A percentile compares a stretch with the other conserved stretches of the same genome.
These are phyloP conservation scores for Brassica juncea DNA, from an alignment of 345 rosid species.

Conservation along the genomic window DNA sequence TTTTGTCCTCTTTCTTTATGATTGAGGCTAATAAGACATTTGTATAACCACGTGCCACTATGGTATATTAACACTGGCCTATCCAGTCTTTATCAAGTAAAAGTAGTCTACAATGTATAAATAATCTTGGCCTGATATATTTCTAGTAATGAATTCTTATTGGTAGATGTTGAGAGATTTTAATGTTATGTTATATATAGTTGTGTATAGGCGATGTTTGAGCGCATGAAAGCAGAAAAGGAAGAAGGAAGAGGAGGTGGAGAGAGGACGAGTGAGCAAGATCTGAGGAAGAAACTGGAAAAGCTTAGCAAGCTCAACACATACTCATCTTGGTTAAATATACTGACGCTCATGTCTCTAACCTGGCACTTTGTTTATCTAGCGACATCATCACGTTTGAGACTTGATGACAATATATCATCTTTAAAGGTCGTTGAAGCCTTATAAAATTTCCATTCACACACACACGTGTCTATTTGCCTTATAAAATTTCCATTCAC, in stretches of 20 bases:
- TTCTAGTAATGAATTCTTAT: background rate
- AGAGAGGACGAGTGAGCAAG: background rate
- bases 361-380: conserved; percentile 69
- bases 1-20: too few relatives aligned
- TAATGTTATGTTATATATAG: background rate
- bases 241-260: conserved; percentile 71
- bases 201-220: conserved; percentile 59
- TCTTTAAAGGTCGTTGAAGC: too few relatives aligned
- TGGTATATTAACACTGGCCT: conserved; percentile 43
- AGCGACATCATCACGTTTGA: conserved; percentile 7
- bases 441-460: too few relatives aligned
- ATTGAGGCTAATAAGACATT: conserved; percentile 52
- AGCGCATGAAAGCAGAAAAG: conserved; percentile 68
- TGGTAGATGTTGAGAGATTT: background rate
- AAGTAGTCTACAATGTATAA: background rate
- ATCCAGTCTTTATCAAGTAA: background rate
- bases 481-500: too few relatives aligned
- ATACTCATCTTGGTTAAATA: conserved; percentile 60
- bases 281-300: conserved; percentile 37
- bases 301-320: conserved; percentile 64
- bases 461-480: too few relatives aligned
- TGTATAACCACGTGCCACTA: conserved; percentile 71
- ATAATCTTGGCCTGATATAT: background rate
- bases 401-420: too few relatives aligned
- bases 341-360: conserved; percentile 58